These are phyloP conservation scores for Fraxinus anomala DNA, from an alignment of 257 asterid genomes.

Conservation along the genomic window DNA sequence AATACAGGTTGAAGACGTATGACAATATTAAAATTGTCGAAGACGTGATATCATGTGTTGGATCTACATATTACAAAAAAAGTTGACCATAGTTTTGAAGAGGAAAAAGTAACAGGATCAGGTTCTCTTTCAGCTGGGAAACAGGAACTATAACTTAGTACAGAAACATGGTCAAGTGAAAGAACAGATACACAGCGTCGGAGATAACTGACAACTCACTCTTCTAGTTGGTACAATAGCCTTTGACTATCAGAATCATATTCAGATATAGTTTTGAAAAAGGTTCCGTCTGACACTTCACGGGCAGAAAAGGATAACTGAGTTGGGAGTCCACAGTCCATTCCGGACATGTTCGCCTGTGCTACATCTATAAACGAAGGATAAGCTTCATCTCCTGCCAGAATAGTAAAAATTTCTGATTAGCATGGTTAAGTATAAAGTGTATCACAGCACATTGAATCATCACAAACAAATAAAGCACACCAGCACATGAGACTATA, in stretches of 20 bases:
- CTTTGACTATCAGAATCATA: conserved; percentile 87
- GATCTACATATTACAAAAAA: conserved; percentile 3
- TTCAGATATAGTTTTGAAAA: conserved; percentile 76
- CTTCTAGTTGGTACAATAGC: conserved; percentile 60
- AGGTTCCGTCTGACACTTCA: conserved; percentile 91
- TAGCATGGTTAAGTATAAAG: conserved; percentile 31
- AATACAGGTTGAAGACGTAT: conserved; percentile 13
- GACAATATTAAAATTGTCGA: neutral
- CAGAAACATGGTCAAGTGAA: conserved; percentile 23
- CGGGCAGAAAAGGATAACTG: conserved; percentile 95
- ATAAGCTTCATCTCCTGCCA: conserved; percentile 74
- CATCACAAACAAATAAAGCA: conserved; percentile 21
- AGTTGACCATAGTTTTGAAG: neutral
- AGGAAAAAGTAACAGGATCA: conserved; percentile 3
- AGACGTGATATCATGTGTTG: neutral
- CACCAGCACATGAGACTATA: conserved; percentile 32
- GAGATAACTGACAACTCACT: conserved; percentile 50
- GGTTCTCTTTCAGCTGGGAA: conserved; percentile 18
- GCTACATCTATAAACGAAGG: conserved; percentile 66
- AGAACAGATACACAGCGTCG: conserved; percentile 22
- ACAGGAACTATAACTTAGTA: conserved; percentile 22
- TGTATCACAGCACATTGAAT: conserved; percentile 18
- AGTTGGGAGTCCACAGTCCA: conserved; percentile 81
- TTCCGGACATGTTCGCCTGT: conserved; percentile 55
- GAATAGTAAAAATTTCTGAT: conserved; percentile 32